Evolutionary conservation across 129 eudicot species (phyloP).

Genomic region (Helianthus annuus): HanXRQr2.0-SUNRISE NC_035448.2:14645145-14645644

Average conservation of each 20-base stretch:
- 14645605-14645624: constrained; percentile 78
- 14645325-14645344: constrained; percentile 61
- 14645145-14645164: constrained; percentile 14
- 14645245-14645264: constrained; percentile 7
- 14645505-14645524: neutral
- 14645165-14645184: constrained; percentile 1
- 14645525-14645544: neutral
- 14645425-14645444: too few relatives aligned
- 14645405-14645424: neutral
- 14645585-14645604: constrained; percentile 9
- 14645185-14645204: too few relatives aligned
- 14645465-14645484: too few relatives aligned
- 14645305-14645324: constrained; percentile 74
- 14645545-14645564: neutral
- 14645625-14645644: neutral
- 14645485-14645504: too few relatives aligned
- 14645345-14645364: constrained; percentile 93
- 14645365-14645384: constrained; percentile 25
- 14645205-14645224: neutral
- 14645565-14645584: constrained; percentile 13
- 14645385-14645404: neutral
- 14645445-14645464: too few relatives aligned
- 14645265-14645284: neutral
- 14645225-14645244: constrained; percentile 1
- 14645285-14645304: constrained; percentile 13